A percentile compares a stretch with the other conserved stretches of the same genome.
phyloP scores from a whole-genome alignment of 2,329 filamentous ascomycete genomes.

The Colletotrichum nymphaeae region DNA sequence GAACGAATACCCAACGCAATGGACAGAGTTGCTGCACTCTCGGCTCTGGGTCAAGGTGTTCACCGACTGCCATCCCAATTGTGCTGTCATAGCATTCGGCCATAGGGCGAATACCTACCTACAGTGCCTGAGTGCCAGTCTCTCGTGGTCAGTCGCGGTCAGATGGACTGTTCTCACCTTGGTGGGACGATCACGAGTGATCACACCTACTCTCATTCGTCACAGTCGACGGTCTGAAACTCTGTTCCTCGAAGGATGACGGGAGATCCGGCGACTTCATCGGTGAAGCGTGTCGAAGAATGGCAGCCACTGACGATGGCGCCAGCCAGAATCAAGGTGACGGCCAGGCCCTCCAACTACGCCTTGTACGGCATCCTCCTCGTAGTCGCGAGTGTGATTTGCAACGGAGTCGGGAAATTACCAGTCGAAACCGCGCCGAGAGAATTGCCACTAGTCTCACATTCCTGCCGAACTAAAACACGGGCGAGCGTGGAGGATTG shows the following conservation, averaged over 20 bases:
- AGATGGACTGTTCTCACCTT: constrained; percentile 17
- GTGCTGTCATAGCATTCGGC: background rate
- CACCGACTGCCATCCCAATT: constrained; percentile 33
- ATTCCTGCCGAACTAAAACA: background rate
- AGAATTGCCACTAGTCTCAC: constrained; percentile 19
- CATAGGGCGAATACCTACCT: background rate
- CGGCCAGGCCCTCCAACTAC: background rate
- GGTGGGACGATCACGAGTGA: constrained; percentile 13
- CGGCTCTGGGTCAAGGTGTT: constrained; percentile 10
- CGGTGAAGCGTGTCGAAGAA: background rate
- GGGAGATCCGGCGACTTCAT: background rate
- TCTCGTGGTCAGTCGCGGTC: constrained; percentile 7
- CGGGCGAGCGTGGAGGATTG: constrained; percentile 4
- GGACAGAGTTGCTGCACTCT: constrained; percentile 17
- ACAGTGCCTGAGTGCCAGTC: background rate
- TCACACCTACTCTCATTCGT: constrained; percentile 3
- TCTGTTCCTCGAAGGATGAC: background rate
- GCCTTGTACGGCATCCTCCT: background rate
- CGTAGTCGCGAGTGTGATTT: background rate
- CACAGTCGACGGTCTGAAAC: constrained; percentile 19
- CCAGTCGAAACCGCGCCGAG: background rate
- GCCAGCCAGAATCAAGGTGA: constrained; percentile 1
- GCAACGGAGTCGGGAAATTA: constrained; percentile 9
- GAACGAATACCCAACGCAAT: background rate
- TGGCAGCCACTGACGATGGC: constrained; percentile 15